Evolutionary conservation across 2,329 filamentous ascomycete species (phyloP).

Genomic region (Hypoxylon rubiginosum): DNA sequence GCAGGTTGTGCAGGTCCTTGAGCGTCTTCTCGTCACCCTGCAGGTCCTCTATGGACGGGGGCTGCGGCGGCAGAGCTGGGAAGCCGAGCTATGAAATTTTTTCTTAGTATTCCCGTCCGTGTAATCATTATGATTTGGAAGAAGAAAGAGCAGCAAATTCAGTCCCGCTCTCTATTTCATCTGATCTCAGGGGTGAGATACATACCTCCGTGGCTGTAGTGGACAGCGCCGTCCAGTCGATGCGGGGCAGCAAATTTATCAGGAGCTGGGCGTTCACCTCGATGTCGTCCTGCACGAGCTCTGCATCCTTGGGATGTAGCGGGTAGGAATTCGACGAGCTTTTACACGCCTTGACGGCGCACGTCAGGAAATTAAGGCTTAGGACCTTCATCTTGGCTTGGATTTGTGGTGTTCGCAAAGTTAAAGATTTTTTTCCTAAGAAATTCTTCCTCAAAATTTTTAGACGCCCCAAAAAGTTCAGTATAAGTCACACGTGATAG

Average conservation of each 20-base stretch:
- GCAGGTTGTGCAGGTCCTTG: constrained; percentile 81
- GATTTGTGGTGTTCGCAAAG: constrained; percentile 14
- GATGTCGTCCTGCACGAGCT: constrained; percentile 86
- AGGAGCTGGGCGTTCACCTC: constrained; percentile 86
- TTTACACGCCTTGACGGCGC: constrained; percentile 96
- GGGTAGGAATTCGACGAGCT: constrained; percentile 83
- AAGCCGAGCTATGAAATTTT: constrained; percentile 77
- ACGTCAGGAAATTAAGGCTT: constrained; percentile 96
- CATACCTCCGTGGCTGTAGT: constrained; percentile 82
- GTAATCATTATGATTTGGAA: neutral
- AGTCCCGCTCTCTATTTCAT: neutral
- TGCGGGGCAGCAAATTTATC: constrained; percentile 83
- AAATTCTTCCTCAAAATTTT: constrained; percentile 12
- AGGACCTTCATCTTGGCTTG: constrained; percentile 84
- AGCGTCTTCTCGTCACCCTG: constrained; percentile 77
- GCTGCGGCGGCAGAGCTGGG: constrained; percentile 74
- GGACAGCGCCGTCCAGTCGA: constrained; percentile 89
- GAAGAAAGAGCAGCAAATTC: neutral
- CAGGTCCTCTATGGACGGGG: constrained; percentile 73
- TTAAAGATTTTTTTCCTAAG: constrained; percentile 4
- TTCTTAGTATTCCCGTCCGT: constrained; percentile 16
- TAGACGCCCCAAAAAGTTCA: constrained; percentile 17
- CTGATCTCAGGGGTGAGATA: constrained; percentile 16
- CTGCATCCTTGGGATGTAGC: constrained; percentile 90
- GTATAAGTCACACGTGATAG: constrained; percentile 40